Conservation (phyloP, 1,284 basidiomycete genomes). For the Trichosporon coremiiforme region DNA sequence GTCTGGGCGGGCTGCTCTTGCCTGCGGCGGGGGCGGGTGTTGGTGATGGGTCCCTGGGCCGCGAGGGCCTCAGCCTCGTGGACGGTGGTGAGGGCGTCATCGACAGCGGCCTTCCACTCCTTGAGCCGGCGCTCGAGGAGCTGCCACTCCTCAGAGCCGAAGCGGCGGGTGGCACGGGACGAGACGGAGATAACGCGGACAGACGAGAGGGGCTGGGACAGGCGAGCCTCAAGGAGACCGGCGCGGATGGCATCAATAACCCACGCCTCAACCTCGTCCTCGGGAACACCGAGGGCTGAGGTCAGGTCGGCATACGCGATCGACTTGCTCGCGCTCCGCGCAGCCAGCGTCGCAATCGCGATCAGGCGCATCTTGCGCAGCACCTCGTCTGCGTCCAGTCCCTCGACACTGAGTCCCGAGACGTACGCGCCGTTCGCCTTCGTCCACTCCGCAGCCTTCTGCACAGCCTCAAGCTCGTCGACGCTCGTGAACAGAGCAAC, state of each 20-base stretch:
- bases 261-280: conserved; percentile 80
- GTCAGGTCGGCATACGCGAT: conserved; percentile 75
- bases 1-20: conserved; percentile 28
- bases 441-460: conserved; percentile 70
- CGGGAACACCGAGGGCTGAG: conserved; percentile 67
- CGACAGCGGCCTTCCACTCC: conserved; percentile 68
- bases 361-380: conserved; percentile 81
- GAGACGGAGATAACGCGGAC: conserved; percentile 76
- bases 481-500: conserved; percentile 60
- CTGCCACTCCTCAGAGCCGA: conserved; percentile 80
- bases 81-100: conserved; percentile 48
- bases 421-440: conserved; percentile 62
- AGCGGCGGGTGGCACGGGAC: conserved; percentile 64
- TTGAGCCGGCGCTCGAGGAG: conserved; percentile 73
- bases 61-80: conserved; percentile 52
- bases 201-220: conserved; percentile 77
- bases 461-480: conserved; percentile 69
- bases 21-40: conserved; percentile 33
- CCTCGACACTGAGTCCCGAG: conserved; percentile 63
- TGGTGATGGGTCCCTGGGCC: conserved; percentile 37
- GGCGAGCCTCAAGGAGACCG: conserved; percentile 77
- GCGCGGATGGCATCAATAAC: conserved; percentile 88
- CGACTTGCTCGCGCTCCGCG: conserved; percentile 73
- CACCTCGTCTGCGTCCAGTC: conserved; percentile 59
- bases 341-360: conserved; percentile 74